A percentile compares a stretch with the other conserved stretches of the same genome.
These are phyloP conservation scores for Penicillium oxalicum DNA, from an alignment of 2,329 filamentous ascomycete species.

Conservation along the genomic window DNA sequence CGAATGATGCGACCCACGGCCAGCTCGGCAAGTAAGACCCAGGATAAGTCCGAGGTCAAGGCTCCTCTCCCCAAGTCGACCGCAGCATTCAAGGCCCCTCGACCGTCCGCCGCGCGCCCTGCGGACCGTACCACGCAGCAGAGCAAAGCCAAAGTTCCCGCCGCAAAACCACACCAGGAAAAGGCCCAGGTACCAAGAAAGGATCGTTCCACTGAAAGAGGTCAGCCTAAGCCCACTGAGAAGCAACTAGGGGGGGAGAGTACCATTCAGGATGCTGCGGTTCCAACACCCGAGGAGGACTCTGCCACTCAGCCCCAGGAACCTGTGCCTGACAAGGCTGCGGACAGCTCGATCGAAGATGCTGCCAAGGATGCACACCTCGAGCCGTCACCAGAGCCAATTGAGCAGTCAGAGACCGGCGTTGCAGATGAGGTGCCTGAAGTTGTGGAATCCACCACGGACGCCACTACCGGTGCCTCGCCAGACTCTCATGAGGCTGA, in stretches of 20 bases:
- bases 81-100: conserved; percentile 17
- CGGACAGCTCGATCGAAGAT: conserved; percentile 1
- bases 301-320: conserved; percentile 1
- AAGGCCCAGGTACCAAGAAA: conserved; percentile 15
- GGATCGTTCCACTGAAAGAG: conserved; percentile 1
- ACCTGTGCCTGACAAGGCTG: conserved; percentile 4
- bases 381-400: background rate
- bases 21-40: conserved; percentile 45
- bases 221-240: conserved; percentile 5
- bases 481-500: too few species aligned
- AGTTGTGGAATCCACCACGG: too few species aligned
- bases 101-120: conserved; percentile 21
- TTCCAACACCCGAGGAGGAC: conserved; percentile 8
- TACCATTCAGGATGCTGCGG: conserved; percentile 9
- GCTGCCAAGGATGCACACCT: background rate
- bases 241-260: conserved; percentile 18
- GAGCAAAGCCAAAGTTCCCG: conserved; percentile 13
- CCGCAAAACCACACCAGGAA: conserved; percentile 17
- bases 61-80: conserved; percentile 28
- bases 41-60: conserved; percentile 42
- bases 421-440: background rate
- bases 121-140: conserved; percentile 16
- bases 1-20: conserved; percentile 49
- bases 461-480: too few species aligned
- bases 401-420: too few species aligned